Conservation (phyloP, 2,329 filamentous ascomycete species). For the Aschersonia sp. region DNA sequence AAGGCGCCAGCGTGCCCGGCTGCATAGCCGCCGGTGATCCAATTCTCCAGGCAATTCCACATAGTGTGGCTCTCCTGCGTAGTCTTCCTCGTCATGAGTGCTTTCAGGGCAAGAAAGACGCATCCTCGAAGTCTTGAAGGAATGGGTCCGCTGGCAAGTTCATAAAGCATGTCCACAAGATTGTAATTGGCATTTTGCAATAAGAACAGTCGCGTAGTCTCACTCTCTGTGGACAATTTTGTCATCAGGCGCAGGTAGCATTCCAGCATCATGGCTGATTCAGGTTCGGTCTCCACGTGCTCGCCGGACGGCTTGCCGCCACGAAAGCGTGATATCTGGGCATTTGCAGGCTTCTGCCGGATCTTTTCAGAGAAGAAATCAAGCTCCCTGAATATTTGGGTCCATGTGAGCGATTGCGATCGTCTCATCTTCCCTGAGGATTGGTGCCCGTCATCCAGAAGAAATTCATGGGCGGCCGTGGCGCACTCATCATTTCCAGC, state of each 20-base stretch:
- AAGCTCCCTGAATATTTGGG: constrained; percentile 82
- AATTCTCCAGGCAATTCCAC: constrained; percentile 70
- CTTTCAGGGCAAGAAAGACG: constrained; percentile 64
- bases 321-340: constrained; percentile 29
- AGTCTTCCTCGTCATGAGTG: constrained; percentile 63
- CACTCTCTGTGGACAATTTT: constrained; percentile 64
- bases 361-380: constrained; percentile 70
- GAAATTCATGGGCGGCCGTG: constrained; percentile 71
- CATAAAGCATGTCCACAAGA: constrained; percentile 60
- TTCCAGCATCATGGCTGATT: constrained; percentile 92
- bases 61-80: constrained; percentile 52
- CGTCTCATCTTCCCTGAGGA: constrained; percentile 66
- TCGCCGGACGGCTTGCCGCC: constrained; percentile 47
- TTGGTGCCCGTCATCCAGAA: constrained; percentile 70
- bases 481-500: constrained; percentile 74
- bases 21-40: constrained; percentile 50
- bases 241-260: constrained; percentile 82
- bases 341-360: constrained; percentile 49
- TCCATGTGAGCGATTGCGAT: constrained; percentile 78
- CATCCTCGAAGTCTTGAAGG: constrained; percentile 67
- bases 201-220: constrained; percentile 58
- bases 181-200: constrained; percentile 50
- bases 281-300: constrained; percentile 68
- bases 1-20: constrained; percentile 17
- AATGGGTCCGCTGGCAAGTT: constrained; percentile 64